Conservation (phyloP, 108 stramenopile genomes). For the Stephanodiscus minutulus region DNA sequence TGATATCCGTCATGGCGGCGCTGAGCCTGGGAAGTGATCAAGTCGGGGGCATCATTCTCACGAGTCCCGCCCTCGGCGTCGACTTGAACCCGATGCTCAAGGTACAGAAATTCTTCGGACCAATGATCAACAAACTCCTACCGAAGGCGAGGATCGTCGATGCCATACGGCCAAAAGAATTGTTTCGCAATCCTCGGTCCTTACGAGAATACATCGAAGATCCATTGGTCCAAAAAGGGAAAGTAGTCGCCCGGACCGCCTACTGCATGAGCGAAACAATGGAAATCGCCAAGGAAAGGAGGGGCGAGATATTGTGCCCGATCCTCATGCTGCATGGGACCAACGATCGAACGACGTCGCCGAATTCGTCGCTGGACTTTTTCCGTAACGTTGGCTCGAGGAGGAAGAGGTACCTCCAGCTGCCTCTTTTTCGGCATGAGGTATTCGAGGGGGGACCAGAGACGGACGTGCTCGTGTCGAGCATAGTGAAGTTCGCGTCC, state of each 20-base stretch:
- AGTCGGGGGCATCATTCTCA: constrained; percentile 31
- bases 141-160: constrained; percentile 48
- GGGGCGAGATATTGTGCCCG: constrained; percentile 33
- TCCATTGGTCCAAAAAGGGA: constrained; percentile 29
- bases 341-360: constrained; percentile 33
- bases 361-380: constrained; percentile 31
- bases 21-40: constrained; percentile 21
- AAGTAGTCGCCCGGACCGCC: constrained; percentile 41
- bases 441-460: constrained; percentile 40
- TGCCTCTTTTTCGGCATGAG: constrained; percentile 38
- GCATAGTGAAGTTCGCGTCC: constrained; percentile 22
- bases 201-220: constrained; percentile 45
- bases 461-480: constrained; percentile 19
- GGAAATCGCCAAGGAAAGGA: constrained; percentile 23
- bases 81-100: constrained; percentile 36
- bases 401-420: constrained; percentile 28
- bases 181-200: constrained; percentile 36
- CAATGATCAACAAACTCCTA: constrained; percentile 19
- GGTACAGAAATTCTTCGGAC: constrained; percentile 42
- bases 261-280: constrained; percentile 20
- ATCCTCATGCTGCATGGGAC: constrained; percentile 41
- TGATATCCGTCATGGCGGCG: constrained; percentile 28
- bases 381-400: constrained; percentile 29
- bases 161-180: constrained; percentile 32
- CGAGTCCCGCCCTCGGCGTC: constrained; percentile 44